phyloP scores from a whole-genome alignment of 495 filamentous ascomycete genomes.

The Immersiella caudata region DNA sequence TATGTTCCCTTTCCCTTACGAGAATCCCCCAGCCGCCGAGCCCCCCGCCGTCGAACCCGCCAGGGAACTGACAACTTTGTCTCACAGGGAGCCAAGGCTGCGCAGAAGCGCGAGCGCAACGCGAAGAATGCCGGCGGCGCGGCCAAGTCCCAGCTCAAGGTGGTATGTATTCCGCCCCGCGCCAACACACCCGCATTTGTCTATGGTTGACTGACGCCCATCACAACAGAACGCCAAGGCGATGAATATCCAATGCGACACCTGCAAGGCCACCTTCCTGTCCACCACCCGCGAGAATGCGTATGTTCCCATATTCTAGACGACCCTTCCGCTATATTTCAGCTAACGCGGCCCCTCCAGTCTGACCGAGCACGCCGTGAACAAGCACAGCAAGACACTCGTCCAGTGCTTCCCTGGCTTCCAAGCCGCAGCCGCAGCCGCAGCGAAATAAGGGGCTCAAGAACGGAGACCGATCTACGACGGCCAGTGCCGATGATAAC shows the following conservation, averaged over 20 bases:
- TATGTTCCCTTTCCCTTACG: slow-evolving; percentile 33
- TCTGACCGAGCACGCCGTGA: slow-evolving; percentile 55
- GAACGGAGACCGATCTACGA: slow-evolving; percentile 11
- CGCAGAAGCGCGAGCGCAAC: slow-evolving; percentile 61
- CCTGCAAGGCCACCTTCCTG: slow-evolving; percentile 60
- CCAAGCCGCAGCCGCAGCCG: slow-evolving; percentile 25
- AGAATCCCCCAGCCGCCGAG: not conserved
- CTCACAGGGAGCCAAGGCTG: slow-evolving; percentile 55
- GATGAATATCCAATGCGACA: slow-evolving; percentile 59
- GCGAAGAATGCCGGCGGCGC: slow-evolving; percentile 46
- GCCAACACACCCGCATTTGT: too few relatives aligned
- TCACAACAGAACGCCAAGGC: slow-evolving; percentile 52
- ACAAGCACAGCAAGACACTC: slow-evolving; percentile 59
- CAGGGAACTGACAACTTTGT: slow-evolving; percentile 3
- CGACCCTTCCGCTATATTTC: not conserved
- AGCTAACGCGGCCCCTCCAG: slow-evolving; percentile 28
- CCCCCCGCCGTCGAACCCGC: not conserved
- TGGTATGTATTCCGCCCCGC: slow-evolving; percentile 38
- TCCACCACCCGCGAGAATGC: slow-evolving; percentile 57
- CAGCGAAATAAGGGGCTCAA: slow-evolving; percentile 20
- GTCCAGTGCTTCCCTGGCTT: slow-evolving; percentile 58
- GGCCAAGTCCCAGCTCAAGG: slow-evolving; percentile 60
- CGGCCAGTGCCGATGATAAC: not conserved
- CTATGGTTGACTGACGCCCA: not conserved
- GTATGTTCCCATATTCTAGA: slow-evolving; percentile 39